Conservation (phyloP, 2,329 filamentous ascomycete species). For the Sporothrix protearum region DNA sequence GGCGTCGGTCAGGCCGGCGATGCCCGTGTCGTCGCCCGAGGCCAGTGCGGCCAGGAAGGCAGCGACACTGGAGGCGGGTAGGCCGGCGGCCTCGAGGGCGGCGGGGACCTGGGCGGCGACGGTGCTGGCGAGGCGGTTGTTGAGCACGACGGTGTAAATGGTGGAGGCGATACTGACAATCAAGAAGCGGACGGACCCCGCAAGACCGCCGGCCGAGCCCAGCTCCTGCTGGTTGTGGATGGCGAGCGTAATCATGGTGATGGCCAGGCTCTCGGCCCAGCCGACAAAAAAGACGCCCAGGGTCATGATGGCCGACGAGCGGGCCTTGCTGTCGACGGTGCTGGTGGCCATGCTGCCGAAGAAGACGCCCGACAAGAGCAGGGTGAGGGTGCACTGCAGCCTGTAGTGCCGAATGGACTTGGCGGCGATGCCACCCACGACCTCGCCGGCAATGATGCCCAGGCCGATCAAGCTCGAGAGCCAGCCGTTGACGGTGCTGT, state of each 20-base stretch:
- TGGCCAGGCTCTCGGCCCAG: conserved; percentile 37
- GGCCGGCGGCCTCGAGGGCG: conserved; percentile 38
- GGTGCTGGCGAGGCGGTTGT: conserved; percentile 34
- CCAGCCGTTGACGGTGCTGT: conserved; percentile 30
- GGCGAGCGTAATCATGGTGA: conserved; percentile 37
- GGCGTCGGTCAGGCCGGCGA: conserved; percentile 35
- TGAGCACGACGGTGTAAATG: conserved; percentile 37
- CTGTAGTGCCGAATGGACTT: conserved; percentile 35
- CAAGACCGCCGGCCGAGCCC: conserved; percentile 36
- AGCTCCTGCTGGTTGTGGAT: conserved; percentile 37
- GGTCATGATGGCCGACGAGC: conserved; percentile 32
- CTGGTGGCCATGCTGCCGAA: conserved; percentile 35
- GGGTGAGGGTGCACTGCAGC: conserved; percentile 34
- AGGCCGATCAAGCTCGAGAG: conserved; percentile 33
- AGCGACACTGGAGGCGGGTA: conserved; percentile 37
- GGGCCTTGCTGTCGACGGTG: conserved; percentile 31
- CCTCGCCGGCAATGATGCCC: conserved; percentile 33
- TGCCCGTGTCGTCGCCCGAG: conserved; percentile 32
- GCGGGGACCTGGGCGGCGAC: conserved; percentile 35
- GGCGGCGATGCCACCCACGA: conserved; percentile 32
- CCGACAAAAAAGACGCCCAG: conserved; percentile 38
- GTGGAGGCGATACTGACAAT: conserved; percentile 37
- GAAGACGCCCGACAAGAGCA: conserved; percentile 34
- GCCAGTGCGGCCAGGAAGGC: conserved; percentile 37
- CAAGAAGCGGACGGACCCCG: conserved; percentile 38